Evolutionary conservation across 371 early-diverging fungal genomes (phyloP).

Genomic region (Actinomortierella wolfii): DNA sequence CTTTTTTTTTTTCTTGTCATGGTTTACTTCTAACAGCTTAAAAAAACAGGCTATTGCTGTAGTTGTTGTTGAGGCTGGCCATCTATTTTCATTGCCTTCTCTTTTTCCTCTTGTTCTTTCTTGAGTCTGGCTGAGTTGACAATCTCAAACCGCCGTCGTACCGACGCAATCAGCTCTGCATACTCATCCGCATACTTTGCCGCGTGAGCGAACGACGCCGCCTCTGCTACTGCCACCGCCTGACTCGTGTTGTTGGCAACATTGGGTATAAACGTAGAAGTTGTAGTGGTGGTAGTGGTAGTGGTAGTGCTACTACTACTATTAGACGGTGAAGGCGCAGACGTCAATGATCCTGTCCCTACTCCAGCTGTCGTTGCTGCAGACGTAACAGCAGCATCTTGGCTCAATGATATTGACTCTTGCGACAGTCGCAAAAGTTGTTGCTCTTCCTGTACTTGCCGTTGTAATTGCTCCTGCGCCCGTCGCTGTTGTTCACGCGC

Average conservation of each 20-base stretch:
- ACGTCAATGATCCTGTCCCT: slow-evolving; percentile 14
- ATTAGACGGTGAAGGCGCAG: slow-evolving; percentile 26
- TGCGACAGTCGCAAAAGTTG: too few relatives aligned
- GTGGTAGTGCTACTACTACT: slow-evolving; percentile 7
- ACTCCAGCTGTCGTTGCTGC: slow-evolving; percentile 4
- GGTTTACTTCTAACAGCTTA: too few relatives aligned
- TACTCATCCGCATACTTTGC: slow-evolving; percentile 51
- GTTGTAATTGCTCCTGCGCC: slow-evolving; percentile 10
- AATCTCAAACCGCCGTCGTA: slow-evolving; percentile 20
- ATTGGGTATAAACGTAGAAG: slow-evolving; percentile 10
- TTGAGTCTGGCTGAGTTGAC: not conserved
- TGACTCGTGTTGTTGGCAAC: slow-evolving; percentile 20
- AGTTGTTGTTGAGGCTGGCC: too few relatives aligned
- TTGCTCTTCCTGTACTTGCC: slow-evolving; percentile 12
- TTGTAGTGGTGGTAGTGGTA: slow-evolving; percentile 9
- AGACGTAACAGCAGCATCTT: slow-evolving; percentile 2
- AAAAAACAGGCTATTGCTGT: too few relatives aligned
- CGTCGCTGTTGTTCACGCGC: slow-evolving; percentile 18
- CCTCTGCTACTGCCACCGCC: slow-evolving; percentile 18
- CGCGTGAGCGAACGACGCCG: slow-evolving; percentile 37
- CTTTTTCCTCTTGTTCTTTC: not conserved
- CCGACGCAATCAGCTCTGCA: slow-evolving; percentile 47
- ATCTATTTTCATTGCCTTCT: slow-evolving; percentile 1
- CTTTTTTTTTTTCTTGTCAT: too few relatives aligned
- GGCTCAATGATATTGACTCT: too few relatives aligned